Percentiles rank a stretch among this genome's conserved stretches.
Conservation (phyloP, 1,284 basidiomycete genomes). For the Malassezia obtusa region DNA sequence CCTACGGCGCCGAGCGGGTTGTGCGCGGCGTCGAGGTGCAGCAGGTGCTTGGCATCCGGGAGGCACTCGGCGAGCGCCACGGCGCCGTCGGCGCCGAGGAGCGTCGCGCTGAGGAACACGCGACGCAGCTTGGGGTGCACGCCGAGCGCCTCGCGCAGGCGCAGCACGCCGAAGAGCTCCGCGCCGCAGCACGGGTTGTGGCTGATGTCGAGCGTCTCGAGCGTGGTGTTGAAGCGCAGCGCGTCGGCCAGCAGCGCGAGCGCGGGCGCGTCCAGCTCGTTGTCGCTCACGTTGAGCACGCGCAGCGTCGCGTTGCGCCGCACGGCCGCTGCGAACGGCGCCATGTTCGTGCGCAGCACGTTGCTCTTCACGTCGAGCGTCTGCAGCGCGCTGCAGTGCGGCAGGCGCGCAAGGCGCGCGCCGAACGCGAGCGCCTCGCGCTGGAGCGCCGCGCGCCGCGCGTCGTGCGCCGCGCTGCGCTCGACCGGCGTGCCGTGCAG, state of each 20-base stretch:
- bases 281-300: constrained; percentile 84
- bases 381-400: constrained; percentile 69
- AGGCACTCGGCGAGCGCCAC: constrained; percentile 93
- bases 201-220: constrained; percentile 87
- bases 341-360: constrained; percentile 70
- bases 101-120: constrained; percentile 77
- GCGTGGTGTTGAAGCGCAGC: constrained; percentile 83
- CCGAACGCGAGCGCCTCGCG: constrained; percentile 2
- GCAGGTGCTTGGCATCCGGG: constrained; percentile 71
- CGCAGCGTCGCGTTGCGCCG: constrained; percentile 92
- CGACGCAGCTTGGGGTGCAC: constrained; percentile 84
- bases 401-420: constrained; percentile 56
- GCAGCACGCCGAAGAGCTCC: constrained; percentile 64
- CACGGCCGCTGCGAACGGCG: constrained; percentile 83
- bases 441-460: not conserved
- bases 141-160: constrained; percentile 71
- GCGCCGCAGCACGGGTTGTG: constrained; percentile 88
- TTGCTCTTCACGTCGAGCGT: constrained; percentile 86
- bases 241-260: constrained; percentile 77
- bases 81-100: constrained; percentile 71
- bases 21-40: constrained; percentile 60
- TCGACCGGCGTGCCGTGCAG: constrained; percentile 25
- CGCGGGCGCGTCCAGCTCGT: constrained; percentile 74
- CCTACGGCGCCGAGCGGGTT: constrained; percentile 55
- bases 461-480: constrained; percentile 23